A percentile compares a stretch with the other conserved stretches of the same genome.
Evolutionary conservation across 345 rosid genomes (phyloP).

Genomic region (Eutrema japonicum): DNA sequence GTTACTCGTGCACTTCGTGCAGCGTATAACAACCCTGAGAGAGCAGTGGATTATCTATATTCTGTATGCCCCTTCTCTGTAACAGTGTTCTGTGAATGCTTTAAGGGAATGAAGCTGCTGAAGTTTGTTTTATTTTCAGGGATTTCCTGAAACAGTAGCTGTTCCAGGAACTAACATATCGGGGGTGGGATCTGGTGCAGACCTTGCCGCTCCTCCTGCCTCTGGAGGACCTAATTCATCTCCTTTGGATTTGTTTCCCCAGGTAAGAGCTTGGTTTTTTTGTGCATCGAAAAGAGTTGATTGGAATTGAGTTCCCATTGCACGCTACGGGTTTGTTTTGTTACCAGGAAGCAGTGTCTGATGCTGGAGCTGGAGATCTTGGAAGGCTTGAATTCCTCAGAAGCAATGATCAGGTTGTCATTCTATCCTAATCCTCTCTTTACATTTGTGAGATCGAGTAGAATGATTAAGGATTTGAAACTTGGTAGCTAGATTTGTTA

Average conservation of each 20-base stretch:
- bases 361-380: constrained; percentile 65
- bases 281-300: constrained; percentile 2
- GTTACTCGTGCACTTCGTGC: constrained; percentile 96
- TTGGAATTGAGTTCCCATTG: constrained; percentile 21
- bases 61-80: constrained; percentile 56
- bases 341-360: constrained; percentile 67
- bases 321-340: constrained; percentile 20
- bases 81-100: constrained; percentile 9
- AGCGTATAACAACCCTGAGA: constrained; percentile 95
- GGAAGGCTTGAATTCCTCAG: constrained; percentile 91
- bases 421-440: constrained; percentile 1
- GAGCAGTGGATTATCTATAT: constrained; percentile 95
- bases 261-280: constrained; percentile 50
- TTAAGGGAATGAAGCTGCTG: constrained; percentile 16
- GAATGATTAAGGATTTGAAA: constrained; percentile 2
- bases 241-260: constrained; percentile 94
- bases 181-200: constrained; percentile 59
- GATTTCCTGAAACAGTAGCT: constrained; percentile 78
- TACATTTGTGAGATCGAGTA: not conserved
- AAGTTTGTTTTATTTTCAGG: constrained; percentile 56
- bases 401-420: constrained; percentile 78
- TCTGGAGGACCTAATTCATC: constrained; percentile 81
- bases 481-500: constrained; percentile 10
- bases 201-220: constrained; percentile 45
- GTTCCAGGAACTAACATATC: constrained; percentile 58